These are phyloP conservation scores for Mycena rosella DNA, from an alignment of 768 basidiomycete species.

Conservation along the genomic window DNA sequence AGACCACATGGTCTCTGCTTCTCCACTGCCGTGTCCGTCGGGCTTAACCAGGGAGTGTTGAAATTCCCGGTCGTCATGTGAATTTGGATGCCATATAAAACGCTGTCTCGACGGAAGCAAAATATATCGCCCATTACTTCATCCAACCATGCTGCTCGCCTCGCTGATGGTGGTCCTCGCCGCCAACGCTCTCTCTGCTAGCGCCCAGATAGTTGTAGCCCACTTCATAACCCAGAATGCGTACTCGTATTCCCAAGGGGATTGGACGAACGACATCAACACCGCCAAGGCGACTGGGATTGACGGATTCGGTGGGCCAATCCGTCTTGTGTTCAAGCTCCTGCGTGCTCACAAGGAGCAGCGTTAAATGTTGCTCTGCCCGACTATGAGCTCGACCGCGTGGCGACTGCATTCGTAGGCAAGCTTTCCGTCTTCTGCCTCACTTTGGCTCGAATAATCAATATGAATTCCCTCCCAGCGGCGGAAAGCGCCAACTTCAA, in stretches of 20 bases:
- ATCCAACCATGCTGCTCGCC: not conserved
- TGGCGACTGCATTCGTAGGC: constrained; percentile 46
- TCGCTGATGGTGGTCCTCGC: not conserved
- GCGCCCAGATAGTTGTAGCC: constrained; percentile 27
- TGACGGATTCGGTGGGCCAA: constrained; percentile 43
- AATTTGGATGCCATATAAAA: no score
- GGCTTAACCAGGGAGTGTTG: no score
- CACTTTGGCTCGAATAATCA: not conserved
- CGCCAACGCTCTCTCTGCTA: not conserved
- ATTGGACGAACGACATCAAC: constrained; percentile 42
- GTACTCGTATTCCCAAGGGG: constrained; percentile 34
- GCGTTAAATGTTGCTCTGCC: constrained; percentile 42
- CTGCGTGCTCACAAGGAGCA: constrained; percentile 1
- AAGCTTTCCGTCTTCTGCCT: not conserved
- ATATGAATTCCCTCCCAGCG: constrained; percentile 37
- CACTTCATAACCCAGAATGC: constrained; percentile 42
- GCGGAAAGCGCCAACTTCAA: constrained; percentile 49
- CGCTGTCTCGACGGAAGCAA: no score
- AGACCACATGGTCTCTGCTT: no score
- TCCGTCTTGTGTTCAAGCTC: not conserved
- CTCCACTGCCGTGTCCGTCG: no score
- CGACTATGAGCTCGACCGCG: constrained; percentile 42
- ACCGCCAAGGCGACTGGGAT: constrained; percentile 41
- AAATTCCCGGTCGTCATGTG: no score
- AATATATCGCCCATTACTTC: no score